Base-by-base conservation (phyloP, 2,329 filamentous ascomycete genomes). In the Stagonosporopsis cucurbitacearum region DNA sequence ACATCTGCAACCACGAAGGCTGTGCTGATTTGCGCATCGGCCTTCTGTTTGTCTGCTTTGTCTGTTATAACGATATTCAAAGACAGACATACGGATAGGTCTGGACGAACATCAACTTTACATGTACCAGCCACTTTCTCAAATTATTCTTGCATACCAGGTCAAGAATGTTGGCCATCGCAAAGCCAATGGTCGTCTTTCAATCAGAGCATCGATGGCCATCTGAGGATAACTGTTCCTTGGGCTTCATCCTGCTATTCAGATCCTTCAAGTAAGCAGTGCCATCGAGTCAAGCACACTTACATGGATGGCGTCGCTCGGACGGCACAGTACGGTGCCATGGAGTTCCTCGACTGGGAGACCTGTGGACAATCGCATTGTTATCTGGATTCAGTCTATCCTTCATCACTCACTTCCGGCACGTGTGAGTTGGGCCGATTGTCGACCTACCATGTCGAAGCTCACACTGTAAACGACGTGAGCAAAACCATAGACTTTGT, bases 331-430 rank as follows among this genome's bases (percentile, higher is more conserved):
- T 75, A 75, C 23, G 71, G 70, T 0, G 52, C 67, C n/a, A 72
- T 69, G 65, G 70, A 75, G 45, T 75, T 74, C 23, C 68, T 75
- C 2, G 68, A 74, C 41, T 74, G 70, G 69, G 72, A 74, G 44
- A 65, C 58, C 2, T 74, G 70, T 32, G 70, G 68, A 11, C 52
- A 65, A 32, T 69, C 66, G 3, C 67, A 66, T n/a, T 74, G 71
- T 46, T 62, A 64, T 17, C 60, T 73, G 4, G 68, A 72, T 37
- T 69, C 69, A 1, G 52, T 67, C 39, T 55, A 63, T 17, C 67
- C 68, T 0, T 64, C 63, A 5, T 62, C 65, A 13, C 60, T 67
- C 22, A 59, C 67, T 6, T 58, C 66, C 9, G 71, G 70, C 3
- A 55, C 55, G 12, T 75, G 71, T 41, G 68, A 67, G n/a, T 64